phyloP scores from a whole-genome alignment of 768 basidiomycete genomes.

The Grammothele lineata region DNA sequence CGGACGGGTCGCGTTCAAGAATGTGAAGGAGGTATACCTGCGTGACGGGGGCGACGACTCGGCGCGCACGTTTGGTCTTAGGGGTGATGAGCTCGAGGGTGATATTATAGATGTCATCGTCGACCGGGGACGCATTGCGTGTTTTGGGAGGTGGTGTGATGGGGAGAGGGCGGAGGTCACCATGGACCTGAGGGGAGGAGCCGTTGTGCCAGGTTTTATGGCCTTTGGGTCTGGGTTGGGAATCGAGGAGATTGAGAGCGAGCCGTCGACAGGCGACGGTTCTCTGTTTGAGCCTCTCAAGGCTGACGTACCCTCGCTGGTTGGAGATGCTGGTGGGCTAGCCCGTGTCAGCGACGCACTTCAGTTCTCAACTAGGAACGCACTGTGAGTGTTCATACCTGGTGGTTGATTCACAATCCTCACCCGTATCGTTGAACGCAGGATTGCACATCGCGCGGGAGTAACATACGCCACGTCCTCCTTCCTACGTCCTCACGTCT shows the following conservation, averaged over 20 bases:
- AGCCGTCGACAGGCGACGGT: conserved; percentile 71
- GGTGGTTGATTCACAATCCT: too few relatives aligned
- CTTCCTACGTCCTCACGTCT: conserved; percentile 5
- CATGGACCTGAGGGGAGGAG: conserved; percentile 70
- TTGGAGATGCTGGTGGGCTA: conserved; percentile 49
- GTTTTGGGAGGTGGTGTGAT: conserved; percentile 28
- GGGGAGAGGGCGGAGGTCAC: conserved; percentile 35
- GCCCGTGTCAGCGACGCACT: conserved; percentile 71
- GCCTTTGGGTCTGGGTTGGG: conserved; percentile 73
- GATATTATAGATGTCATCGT: conserved; percentile 31
- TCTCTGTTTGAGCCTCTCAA: conserved; percentile 49
- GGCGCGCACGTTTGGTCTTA: conserved; percentile 36
- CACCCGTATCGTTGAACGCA: conserved; percentile 20
- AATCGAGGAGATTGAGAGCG: conserved; percentile 61
- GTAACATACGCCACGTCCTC: conserved; percentile 39
- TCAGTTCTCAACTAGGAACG: conserved; percentile 63
- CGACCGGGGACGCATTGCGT: conserved; percentile 35
- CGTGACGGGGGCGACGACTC: conserved; percentile 23
- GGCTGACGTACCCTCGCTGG: conserved; percentile 41
- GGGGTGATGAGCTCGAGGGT: conserved; percentile 2
- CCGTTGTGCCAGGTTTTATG: conserved; percentile 62
- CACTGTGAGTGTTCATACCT: conserved; percentile 47
- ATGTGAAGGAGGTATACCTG: conserved; percentile 42
- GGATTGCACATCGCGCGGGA: conserved; percentile 59
- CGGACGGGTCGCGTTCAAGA: conserved; percentile 54